phyloP scores from a whole-genome alignment of 257 asterid species.

The Capsicum chinense region DNA sequence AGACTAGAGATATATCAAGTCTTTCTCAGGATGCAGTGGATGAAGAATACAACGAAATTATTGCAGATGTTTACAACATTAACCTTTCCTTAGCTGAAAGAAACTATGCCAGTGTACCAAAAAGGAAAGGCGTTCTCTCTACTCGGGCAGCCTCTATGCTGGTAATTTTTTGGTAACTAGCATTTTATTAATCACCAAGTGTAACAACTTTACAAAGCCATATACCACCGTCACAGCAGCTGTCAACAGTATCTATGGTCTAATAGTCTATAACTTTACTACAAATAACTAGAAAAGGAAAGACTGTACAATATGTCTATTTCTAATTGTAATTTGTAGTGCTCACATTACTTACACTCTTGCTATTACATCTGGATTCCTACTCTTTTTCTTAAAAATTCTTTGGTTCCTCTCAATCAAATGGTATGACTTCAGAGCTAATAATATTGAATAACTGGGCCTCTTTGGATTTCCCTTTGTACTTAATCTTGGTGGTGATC shows the following conservation, averaged over 20 bases:
- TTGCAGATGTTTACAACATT: conserved; percentile 39
- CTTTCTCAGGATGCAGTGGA: conserved; percentile 50
- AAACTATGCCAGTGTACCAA: conserved; percentile 45
- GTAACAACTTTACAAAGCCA: background rate
- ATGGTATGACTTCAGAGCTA: background rate
- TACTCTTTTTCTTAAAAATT: background rate
- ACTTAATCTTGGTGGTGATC: background rate
- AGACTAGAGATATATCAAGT: conserved; percentile 41
- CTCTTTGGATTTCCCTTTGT: background rate
- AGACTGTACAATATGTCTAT: background rate
- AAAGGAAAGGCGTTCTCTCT: conserved; percentile 84
- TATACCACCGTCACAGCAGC: background rate
- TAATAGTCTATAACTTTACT: background rate
- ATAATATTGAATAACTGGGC: background rate
- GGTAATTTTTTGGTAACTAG: conserved; percentile 46
- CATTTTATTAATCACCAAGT: background rate
- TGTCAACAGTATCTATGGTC: background rate
- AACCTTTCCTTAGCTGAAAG: conserved; percentile 45
- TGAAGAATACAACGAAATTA: conserved; percentile 45
- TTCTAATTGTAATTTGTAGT: background rate
- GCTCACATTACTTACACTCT: background rate
- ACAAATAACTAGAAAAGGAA: background rate
- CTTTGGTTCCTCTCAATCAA: background rate
- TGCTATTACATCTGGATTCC: background rate
- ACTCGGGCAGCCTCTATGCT: conserved; percentile 93